Evolutionary conservation across 148 eudicot species (phyloP).

Genomic region (Camellia sinensis): DNA sequence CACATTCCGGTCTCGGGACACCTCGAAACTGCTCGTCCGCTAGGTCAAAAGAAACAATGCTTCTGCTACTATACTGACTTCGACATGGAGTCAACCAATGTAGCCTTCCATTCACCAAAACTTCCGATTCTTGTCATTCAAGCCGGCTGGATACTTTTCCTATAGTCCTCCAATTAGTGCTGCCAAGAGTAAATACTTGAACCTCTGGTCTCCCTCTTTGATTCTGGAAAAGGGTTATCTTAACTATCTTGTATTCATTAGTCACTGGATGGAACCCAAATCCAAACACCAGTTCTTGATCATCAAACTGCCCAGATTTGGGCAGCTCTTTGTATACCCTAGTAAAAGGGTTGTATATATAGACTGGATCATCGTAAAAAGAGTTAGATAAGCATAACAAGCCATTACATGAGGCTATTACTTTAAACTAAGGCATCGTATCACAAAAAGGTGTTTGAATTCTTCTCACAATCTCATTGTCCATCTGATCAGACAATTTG

Average conservation of each 20-base stretch:
- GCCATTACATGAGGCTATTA: slow-evolving; percentile 26
- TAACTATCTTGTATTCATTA: slow-evolving; percentile 27
- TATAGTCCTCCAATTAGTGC: slow-evolving; percentile 28
- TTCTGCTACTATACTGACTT: slow-evolving; percentile 3
- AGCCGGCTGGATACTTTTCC: slow-evolving; percentile 26
- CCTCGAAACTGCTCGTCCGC: slow-evolving; percentile 25
- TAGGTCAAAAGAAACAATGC: slow-evolving; percentile 32
- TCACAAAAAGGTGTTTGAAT: slow-evolving; percentile 20
- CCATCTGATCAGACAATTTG: slow-evolving; percentile 17
- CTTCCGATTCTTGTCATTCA: slow-evolving; percentile 11
- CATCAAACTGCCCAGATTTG: slow-evolving; percentile 14
- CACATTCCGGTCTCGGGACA: slow-evolving; percentile 20
- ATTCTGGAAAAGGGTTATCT: slow-evolving; percentile 17
- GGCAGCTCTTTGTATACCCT: slow-evolving; percentile 23
- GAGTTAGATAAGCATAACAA: slow-evolving; percentile 22
- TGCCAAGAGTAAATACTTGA: slow-evolving; percentile 17
- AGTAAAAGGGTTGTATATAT: slow-evolving; percentile 23
- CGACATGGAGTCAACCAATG: slow-evolving; percentile 32
- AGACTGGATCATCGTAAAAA: slow-evolving; percentile 3
- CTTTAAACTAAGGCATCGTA: slow-evolving; percentile 18
- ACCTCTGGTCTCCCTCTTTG: slow-evolving; percentile 20
- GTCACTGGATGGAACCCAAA: slow-evolving; percentile 23
- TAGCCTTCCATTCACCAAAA: slow-evolving; percentile 30
- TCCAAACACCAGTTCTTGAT: slow-evolving; percentile 17
- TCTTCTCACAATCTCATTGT: slow-evolving; percentile 19